A percentile compares a stretch with the other conserved stretches of the same genome.
Conservation (phyloP, 257 asterid genomes). For the Nicotiana noctiflora region DNA sequence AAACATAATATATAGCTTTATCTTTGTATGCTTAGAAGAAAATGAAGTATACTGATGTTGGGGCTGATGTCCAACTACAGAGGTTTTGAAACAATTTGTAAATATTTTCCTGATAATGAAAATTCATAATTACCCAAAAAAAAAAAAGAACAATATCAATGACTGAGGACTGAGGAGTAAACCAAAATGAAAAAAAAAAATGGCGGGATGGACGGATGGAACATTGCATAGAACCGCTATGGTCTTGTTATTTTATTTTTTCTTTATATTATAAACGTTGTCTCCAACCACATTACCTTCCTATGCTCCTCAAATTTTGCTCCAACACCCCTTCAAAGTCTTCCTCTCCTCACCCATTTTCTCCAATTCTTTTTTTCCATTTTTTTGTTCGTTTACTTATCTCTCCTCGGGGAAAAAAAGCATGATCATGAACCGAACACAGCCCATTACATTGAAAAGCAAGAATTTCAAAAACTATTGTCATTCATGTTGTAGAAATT, state of each 20-base stretch:
- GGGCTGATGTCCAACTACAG: too few species aligned
- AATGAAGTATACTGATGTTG: too few species aligned
- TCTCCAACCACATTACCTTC: slow-evolving; percentile 3
- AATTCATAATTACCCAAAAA: neutral
- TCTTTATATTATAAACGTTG: neutral
- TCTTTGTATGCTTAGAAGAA: too few species aligned
- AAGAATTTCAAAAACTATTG: neutral
- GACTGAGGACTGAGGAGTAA: neutral
- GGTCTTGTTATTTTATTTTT: neutral
- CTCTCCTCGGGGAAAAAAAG: neutral
- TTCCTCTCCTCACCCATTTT: neutral
- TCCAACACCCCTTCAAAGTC: slow-evolving; percentile 3
- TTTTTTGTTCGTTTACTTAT: neutral
- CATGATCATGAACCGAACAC: neutral
- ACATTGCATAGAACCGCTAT: neutral
- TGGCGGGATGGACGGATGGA: neutral
- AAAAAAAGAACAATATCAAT: neutral
- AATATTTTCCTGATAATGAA: too few species aligned
- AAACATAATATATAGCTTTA: too few species aligned
- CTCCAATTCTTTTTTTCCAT: too few species aligned
- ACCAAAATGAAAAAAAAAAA: neutral
- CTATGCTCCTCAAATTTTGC: slow-evolving; percentile 4
- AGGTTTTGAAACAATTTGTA: too few species aligned
- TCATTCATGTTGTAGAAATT: too few species aligned
- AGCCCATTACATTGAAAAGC: neutral